Base-by-base conservation (phyloP, 2,329 filamentous ascomycete genomes). In the Cercospora beticola region DNA sequence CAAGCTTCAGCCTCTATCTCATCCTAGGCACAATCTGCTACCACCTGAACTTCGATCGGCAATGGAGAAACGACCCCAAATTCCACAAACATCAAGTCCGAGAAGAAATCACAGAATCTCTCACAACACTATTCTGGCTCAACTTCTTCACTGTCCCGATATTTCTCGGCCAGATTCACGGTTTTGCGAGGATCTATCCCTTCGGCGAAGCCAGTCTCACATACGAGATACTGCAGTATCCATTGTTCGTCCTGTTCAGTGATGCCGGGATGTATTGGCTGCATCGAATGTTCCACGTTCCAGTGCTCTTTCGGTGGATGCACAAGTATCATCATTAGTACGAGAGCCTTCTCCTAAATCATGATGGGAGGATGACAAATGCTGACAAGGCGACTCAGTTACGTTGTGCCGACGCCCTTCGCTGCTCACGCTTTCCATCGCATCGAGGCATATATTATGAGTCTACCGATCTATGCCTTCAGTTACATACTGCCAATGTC, bases 221-320 rank as follows among this genome's bases (percentile, higher is more conserved):
- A 3, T 58, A 58, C 12, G 56, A 58, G 56, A 7, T 33, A 0
- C 16, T 58, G 28, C 56, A 58, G 3, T 58, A 58, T 9, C 28
- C 56, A 4, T 33, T 31, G 56, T 58, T 58, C 28, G 23, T 58
- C 8, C 1, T 58, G 8, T 58, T 58, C 8, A 58, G 56, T 7
- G 56, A 58, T 33, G 56, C 56, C 6, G 56, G 56, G 8, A 58
- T 58, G 56, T 58, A 58, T 23, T 58, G 56, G 56, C 56, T 58
- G 28, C 56, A 58, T 33, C 56, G 56, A 33, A 33, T 58, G 28
- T 58, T 58, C 8, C 56, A 58, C 3, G 5, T 8, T 31, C 16
- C 56, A 3, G 8, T 33, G 16, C 30, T 58, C 18, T 58, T 58
- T 33, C 26, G 30, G n/a, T 33, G 28, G 28, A 58, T 58, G 28